Conservation (phyloP, 1,284 basidiomycete species). For the Veloboletus limbatus region DNA sequence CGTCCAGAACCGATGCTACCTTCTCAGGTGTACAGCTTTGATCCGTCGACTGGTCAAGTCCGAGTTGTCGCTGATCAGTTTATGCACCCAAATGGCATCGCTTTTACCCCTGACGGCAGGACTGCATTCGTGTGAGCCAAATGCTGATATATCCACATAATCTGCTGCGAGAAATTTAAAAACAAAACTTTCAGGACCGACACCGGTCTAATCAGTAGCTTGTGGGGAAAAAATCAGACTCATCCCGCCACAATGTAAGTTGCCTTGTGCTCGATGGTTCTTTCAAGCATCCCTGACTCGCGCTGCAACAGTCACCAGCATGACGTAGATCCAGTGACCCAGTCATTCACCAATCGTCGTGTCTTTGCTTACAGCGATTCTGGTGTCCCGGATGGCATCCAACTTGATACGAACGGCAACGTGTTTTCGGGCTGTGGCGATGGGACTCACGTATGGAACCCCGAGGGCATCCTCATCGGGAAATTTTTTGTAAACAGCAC, state of each 20-base stretch:
- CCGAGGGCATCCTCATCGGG: slow-evolving; percentile 61
- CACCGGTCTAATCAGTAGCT: neutral
- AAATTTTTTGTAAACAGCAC: slow-evolving; percentile 67
- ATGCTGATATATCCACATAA: slow-evolving; percentile 10
- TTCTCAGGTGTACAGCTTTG: slow-evolving; percentile 59
- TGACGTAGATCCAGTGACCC: slow-evolving; percentile 61
- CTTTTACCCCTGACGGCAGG: too few species aligned
- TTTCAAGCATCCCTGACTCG: neutral
- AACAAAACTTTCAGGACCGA: neutral
- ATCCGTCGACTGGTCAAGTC: slow-evolving; percentile 59
- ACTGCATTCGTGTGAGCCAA: slow-evolving; percentile 62
- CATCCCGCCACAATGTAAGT: neutral
- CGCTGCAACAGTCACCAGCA: slow-evolving; percentile 52
- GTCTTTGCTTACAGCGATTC: slow-evolving; percentile 70
- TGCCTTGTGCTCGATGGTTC: neutral
- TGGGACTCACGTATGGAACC: slow-evolving; percentile 56
- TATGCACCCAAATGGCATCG: slow-evolving; percentile 61
- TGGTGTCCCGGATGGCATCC: slow-evolving; percentile 71
- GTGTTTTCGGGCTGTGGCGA: slow-evolving; percentile 27
- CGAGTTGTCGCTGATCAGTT: slow-evolving; percentile 72
- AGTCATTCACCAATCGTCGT: slow-evolving; percentile 59
- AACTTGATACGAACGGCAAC: slow-evolving; percentile 31
- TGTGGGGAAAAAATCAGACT: neutral
- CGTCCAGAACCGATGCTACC: slow-evolving; percentile 61
- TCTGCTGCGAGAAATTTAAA: slow-evolving; percentile 1